These are phyloP conservation scores for Leccinum uliginosum DNA, from an alignment of 768 basidiomycete genomes.

Conservation along the genomic window DNA sequence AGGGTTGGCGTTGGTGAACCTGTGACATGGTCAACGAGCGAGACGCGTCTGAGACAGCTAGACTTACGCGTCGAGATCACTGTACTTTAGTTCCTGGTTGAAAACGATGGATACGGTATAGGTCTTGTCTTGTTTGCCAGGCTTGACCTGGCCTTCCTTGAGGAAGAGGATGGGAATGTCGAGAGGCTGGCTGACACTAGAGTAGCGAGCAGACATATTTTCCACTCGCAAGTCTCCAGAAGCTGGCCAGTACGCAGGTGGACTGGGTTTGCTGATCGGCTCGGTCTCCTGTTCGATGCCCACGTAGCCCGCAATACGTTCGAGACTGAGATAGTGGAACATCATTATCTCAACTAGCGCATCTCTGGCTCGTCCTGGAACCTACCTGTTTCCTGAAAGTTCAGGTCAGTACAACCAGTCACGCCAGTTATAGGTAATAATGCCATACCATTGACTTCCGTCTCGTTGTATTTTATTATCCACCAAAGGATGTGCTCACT, in stretches of 20 bases:
- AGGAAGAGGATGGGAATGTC: constrained; percentile 30
- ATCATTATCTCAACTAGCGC: not conserved
- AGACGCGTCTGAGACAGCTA: not conserved
- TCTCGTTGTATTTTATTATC: constrained; percentile 20
- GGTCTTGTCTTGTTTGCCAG: constrained; percentile 27
- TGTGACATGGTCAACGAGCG: constrained; percentile 15
- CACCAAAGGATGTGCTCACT: constrained; percentile 16
- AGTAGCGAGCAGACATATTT: constrained; percentile 53
- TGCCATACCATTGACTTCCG: constrained; percentile 9
- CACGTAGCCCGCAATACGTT: constrained; percentile 46
- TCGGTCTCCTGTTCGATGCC: constrained; percentile 50
- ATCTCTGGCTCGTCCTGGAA: not conserved
- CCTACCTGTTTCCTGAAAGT: constrained; percentile 20
- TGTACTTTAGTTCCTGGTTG: constrained; percentile 27
- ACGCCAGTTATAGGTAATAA: not conserved
- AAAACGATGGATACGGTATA: constrained; percentile 38
- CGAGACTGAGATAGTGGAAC: constrained; percentile 12
- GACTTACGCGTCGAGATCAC: constrained; percentile 33
- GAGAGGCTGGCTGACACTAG: constrained; percentile 32
- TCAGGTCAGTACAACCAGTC: not conserved
- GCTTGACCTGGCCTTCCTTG: constrained; percentile 37
- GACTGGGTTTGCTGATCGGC: constrained; percentile 34
- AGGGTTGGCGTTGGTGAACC: constrained; percentile 38
- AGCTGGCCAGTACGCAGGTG: constrained; percentile 66
- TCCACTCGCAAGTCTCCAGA: constrained; percentile 52